Evolutionary conservation across 805 yeast species (phyloP).

Genomic region (Candida odintsovae): DNA sequence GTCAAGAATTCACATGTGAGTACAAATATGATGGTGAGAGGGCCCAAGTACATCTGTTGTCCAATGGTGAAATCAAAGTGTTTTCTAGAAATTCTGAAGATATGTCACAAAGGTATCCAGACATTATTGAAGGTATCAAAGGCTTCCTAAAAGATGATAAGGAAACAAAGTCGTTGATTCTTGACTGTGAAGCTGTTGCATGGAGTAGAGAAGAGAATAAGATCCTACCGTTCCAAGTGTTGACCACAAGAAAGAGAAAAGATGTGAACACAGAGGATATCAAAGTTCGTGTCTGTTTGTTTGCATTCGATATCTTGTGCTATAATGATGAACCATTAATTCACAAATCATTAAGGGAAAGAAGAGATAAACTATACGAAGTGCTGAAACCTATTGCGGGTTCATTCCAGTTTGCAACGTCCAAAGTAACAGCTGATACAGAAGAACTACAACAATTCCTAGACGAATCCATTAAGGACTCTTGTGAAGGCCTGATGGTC

Average conservation of each 20-base stretch:
- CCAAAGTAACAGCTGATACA: conserved; percentile 60
- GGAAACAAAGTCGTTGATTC: conserved; percentile 52
- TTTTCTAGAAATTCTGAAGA: conserved; percentile 95
- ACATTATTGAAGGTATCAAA: conserved; percentile 62
- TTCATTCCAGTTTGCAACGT: conserved; percentile 75
- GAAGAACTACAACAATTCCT: conserved; percentile 76
- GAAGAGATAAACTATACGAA: conserved; percentile 56
- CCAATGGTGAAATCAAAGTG: conserved; percentile 61
- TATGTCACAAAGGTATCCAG: conserved; percentile 95
- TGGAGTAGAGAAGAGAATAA: conserved; percentile 79
- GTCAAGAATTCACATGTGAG: conserved; percentile 85
- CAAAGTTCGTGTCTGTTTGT: conserved; percentile 85
- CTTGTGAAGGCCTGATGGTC: conserved; percentile 96
- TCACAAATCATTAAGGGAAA: conserved; percentile 57
- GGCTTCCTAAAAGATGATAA: conserved; percentile 41
- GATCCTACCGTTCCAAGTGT: conserved; percentile 88
- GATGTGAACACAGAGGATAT: conserved; percentile 85
- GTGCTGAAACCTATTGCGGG: conserved; percentile 62
- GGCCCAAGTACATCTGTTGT: conserved; percentile 82
- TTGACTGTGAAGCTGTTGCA: conserved; percentile 97
- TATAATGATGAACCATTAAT: conserved; percentile 70
- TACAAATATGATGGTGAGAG: conserved; percentile 98
- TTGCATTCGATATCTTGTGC: conserved; percentile 83
- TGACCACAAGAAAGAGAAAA: conserved; percentile 91
- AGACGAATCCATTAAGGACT: conserved; percentile 82